These are phyloP conservation scores for Narthecium ossifragum DNA, from an alignment of 106 monocot species.

Conservation along the genomic window DNA sequence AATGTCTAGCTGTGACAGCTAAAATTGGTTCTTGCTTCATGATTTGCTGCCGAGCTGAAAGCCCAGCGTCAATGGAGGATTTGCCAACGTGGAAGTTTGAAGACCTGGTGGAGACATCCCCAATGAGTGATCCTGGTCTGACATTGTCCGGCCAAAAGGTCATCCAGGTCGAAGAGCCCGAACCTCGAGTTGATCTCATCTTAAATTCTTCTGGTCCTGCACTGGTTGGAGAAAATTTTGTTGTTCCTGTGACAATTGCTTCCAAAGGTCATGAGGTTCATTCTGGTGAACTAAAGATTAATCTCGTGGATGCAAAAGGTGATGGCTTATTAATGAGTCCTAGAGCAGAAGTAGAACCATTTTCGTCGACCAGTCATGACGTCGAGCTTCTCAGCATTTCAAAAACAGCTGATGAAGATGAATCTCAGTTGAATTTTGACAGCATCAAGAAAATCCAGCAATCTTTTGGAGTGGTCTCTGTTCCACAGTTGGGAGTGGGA, in stretches of 20 bases:
- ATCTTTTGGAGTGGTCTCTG: slow-evolving; percentile 86
- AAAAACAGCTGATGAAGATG: slow-evolving; percentile 37
- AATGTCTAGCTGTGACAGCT: slow-evolving; percentile 72
- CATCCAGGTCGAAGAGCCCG: slow-evolving; percentile 89
- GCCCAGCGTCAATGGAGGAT: slow-evolving; percentile 84
- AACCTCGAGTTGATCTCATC: slow-evolving; percentile 74
- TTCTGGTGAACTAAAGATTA: slow-evolving; percentile 93
- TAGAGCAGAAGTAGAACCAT: slow-evolving; percentile 65
- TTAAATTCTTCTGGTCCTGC: slow-evolving; percentile 61
- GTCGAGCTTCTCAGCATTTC: slow-evolving; percentile 86
- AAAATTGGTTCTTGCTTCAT: slow-evolving; percentile 41
- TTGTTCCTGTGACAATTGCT: slow-evolving; percentile 46
- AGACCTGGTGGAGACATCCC: slow-evolving; percentile 49
- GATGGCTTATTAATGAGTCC: slow-evolving; percentile 88
- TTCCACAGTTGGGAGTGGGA: slow-evolving; percentile 48
- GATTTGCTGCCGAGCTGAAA: slow-evolving; percentile 68
- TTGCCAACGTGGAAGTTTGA: slow-evolving; percentile 78
- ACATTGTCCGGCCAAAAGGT: slow-evolving; percentile 70
- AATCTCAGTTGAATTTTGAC: slow-evolving; percentile 27
- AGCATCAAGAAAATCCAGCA: slow-evolving; percentile 71
- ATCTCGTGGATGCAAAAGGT: slow-evolving; percentile 90
- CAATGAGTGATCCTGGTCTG: slow-evolving; percentile 51
- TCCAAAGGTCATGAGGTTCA: slow-evolving; percentile 60
- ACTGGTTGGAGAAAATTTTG: slow-evolving; percentile 79
- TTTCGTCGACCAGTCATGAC: slow-evolving; percentile 50